Base-by-base conservation (phyloP, 495 filamentous ascomycete genomes). In the Apodospora peruviana region DNA sequence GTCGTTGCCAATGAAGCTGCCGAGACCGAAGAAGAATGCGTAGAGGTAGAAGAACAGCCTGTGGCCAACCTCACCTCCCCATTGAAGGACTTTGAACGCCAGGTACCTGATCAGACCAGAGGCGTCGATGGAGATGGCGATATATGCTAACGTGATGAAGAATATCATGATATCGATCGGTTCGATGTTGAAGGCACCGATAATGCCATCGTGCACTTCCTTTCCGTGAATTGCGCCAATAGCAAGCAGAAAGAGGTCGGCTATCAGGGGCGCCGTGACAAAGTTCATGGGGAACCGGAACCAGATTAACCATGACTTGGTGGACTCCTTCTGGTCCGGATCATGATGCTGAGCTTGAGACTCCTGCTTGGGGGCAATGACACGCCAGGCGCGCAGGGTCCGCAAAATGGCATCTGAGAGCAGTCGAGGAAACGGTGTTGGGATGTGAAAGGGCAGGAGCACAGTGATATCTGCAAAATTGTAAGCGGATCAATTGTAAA, bases 101-200 rank as follows among this genome's bases (percentile, higher is more conserved):
- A 86, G 61, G 43, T 69, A 86, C 37, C 81, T 59, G 53, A 86
- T 84, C 7, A 85, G 65, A 17, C 83, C 83, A 3, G 83, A 85
- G 1, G 82, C 81, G 53, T 86, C 83, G 58, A 86, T 82, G 3
- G 83, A 86, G 48, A 86, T 86, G 44, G 83, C 83, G 55, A 86
- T 85, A 62, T 86, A 86, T 3, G 83, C 81, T n/a, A 85, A 66
- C 0, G 83, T 81, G 45, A 85, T 69, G 67, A 86, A 86, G 64
- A 86, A 85, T 29, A 65, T 60, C 76, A 86, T 82, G 56, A 86
- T 84, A 44, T 84, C 79, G 50, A 81, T 70, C 0, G 82, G 81
- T 1, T 64, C 69, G 56, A 86, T 86, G 51, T 75, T 61, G 59
- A 81, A 62, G 3, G 81, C 67, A 3, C 83, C 83, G 19, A 82